Evolutionary conservation across 768 basidiomycete species (phyloP).

Genomic region (Tylopilus felleus): DNA sequence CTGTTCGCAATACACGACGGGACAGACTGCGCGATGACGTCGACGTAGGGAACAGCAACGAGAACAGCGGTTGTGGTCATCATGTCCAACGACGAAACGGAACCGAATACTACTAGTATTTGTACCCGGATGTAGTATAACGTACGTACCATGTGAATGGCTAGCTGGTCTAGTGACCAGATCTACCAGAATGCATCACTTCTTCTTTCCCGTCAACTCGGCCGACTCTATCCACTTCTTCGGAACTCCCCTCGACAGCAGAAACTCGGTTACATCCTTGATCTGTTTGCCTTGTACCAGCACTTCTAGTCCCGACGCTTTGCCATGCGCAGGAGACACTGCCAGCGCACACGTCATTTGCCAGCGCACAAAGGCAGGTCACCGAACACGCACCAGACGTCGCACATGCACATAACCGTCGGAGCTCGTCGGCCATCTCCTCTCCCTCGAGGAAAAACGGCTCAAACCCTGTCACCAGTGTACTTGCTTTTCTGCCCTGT

Average conservation of each 20-base stretch:
- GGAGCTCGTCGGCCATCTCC: conserved; percentile 74
- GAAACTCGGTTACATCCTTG: conserved; percentile 59
- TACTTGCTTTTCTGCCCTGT: conserved; percentile 76
- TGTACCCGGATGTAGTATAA: no score
- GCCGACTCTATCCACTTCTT: conserved; percentile 72
- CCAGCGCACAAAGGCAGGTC: not conserved
- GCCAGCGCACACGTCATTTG: not conserved
- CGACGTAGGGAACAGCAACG: conserved; percentile 21
- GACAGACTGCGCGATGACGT: conserved; percentile 13
- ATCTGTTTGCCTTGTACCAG: conserved; percentile 84
- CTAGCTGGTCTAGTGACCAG: no score
- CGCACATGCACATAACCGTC: conserved; percentile 72
- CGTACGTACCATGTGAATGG: no score
- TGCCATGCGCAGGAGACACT: conserved; percentile 65
- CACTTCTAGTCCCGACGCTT: conserved; percentile 60
- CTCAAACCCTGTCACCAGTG: conserved; percentile 77
- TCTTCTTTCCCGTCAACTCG: conserved; percentile 48
- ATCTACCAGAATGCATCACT: no score
- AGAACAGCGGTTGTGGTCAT: conserved; percentile 16
- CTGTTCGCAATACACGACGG: conserved; percentile 44
- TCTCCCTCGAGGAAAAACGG: conserved; percentile 67
- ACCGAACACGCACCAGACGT: conserved; percentile 58
- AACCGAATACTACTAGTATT: not conserved
- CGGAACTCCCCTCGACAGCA: conserved; percentile 70
- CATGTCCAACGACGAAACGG: not conserved